A percentile compares a stretch with the other conserved stretches of the same genome.
Evolutionary conservation across 2,329 filamentous ascomycete genomes (phyloP).

Genomic region (Cercospora sp.): DNA sequence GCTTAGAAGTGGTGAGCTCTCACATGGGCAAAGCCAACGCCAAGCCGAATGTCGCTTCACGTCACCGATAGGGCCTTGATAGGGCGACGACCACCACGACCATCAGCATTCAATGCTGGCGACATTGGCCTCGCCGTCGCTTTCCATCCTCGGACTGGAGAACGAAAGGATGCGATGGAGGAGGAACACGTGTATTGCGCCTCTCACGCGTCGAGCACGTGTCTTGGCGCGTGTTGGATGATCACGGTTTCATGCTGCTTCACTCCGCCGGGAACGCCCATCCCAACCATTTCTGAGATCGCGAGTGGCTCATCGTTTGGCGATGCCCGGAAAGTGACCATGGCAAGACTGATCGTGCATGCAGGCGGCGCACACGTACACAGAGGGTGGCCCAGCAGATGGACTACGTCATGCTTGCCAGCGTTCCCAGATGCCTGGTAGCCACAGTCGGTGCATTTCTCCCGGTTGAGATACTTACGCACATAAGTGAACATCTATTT

Average conservation of each 20-base stretch:
- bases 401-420: conserved; percentile 6
- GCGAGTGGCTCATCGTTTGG: not conserved
- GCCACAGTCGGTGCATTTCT: not conserved
- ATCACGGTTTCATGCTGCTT: not conserved
- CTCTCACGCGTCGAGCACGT: not conserved
- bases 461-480: not conserved
- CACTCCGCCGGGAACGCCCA: not conserved
- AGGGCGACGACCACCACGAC: not conserved
- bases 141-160: too few species aligned
- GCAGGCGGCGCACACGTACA: not conserved
- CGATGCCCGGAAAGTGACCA: not conserved
- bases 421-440: not conserved
- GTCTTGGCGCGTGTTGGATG: not conserved
- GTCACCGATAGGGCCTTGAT: conserved; percentile 12
- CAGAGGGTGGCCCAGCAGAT: not conserved
- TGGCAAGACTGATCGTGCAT: not conserved
- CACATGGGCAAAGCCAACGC: not conserved
- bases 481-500: not conserved
- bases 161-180: too few species aligned
- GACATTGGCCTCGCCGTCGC: not conserved
- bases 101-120: not conserved
- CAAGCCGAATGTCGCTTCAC: conserved; percentile 6
- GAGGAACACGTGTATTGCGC: not conserved
- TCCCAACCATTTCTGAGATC: not conserved
- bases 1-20: not conserved